These are phyloP conservation scores for Plantago major DNA, from an alignment of 257 asterid species.

Conservation along the genomic window DNA sequence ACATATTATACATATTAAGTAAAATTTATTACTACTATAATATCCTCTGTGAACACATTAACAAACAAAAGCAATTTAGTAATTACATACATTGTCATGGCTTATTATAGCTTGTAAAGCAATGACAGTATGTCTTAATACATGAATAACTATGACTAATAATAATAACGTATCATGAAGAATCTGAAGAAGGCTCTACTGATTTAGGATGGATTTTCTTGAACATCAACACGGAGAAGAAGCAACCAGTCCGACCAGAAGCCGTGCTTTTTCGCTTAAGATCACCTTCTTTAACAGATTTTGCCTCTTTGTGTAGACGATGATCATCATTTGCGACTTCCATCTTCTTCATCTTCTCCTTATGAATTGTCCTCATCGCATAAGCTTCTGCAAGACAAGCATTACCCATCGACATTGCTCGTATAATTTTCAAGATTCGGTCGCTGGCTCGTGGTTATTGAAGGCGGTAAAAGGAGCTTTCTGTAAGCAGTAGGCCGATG, in stretches of 20 bases:
- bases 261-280: not conserved
- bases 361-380: constrained; percentile 35
- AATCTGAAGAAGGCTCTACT: not conserved
- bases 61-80: no score
- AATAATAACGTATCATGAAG: not conserved
- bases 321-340: constrained; percentile 9
- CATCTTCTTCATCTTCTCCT: constrained; percentile 43
- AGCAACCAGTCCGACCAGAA: constrained; percentile 22
- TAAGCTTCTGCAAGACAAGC: constrained; percentile 43
- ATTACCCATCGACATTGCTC: constrained; percentile 31
- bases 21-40: no score
- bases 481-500: no score
- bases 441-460: no score
- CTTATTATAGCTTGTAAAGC: no score
- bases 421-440: not conserved
- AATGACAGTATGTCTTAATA: no score
- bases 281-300: not conserved
- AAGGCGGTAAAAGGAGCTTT: no score
- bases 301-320: not conserved
- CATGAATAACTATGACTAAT: no score
- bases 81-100: no score
- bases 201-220: constrained; percentile 46
- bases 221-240: constrained; percentile 36
- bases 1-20: no score
- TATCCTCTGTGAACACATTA: no score